Evolutionary conservation across 139 green algal genomes (phyloP), one percentile per base, ranked within the genome.

Genomic region (Auxenochlorella pyrenoidosa): DNA sequence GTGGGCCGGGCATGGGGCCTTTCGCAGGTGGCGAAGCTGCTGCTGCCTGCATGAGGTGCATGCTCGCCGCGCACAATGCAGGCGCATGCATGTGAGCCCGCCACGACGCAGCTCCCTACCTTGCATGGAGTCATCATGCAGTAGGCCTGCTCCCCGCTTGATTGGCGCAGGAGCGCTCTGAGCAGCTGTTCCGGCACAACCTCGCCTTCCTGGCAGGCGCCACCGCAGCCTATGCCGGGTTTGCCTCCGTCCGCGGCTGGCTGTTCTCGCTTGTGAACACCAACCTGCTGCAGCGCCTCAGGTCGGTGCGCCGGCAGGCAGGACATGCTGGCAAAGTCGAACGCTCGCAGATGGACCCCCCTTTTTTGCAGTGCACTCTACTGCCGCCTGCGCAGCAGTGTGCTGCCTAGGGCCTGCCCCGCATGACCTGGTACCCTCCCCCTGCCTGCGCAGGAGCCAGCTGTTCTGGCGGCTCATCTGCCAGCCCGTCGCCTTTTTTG

Each of bases 241-340:
- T 90, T 75, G 93, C 94, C 0, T 92, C 91, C 0, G 65, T 95
- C 15, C 90, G 95, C n/a, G 95, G 95, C 51, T 93, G 92, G 79
- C 89, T 91, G 40, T 97, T 98, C 87, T 90, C 88, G 38, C 84
- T 97, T 21, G 89, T 98, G 66, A 95, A 96, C 84, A 96, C 94
- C 44, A 91, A 94, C 32, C 92, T 98, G 83, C 93, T 94, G 28
- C 91, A 94, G 58, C 84, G 91, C 22, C 91, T 97, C 12, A 92
- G 93, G 92, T 94, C 34, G 28, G 89, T 38, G 70, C 21, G 4
- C 18, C 19, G 70, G 30, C n/a, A 41, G 70, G 12, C n/a, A 30
- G 63, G 1, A 22, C 63, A 22, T 12, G 26, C 26, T 2, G 26
- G 63, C 63, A 26, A 10, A 16, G 26, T 26, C 38, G 63, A 3